Evolutionary conservation across 345 rosid genomes (phyloP), one percentile per base, ranked within the genome.

Genomic region (Eucalyptus cladocalyx): DNA sequence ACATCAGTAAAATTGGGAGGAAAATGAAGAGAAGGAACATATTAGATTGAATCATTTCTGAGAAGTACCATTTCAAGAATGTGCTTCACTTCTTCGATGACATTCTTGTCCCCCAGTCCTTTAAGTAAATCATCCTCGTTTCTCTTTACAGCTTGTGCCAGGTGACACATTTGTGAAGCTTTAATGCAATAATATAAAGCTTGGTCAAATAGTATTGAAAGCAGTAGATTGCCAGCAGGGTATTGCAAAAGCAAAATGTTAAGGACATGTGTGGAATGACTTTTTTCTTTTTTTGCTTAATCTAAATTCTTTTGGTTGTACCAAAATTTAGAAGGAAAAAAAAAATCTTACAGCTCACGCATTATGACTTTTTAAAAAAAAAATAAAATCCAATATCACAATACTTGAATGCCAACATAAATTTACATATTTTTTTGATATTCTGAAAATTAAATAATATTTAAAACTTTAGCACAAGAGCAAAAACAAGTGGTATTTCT

Each of bases 11-110:
- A 5, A 17, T 86, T 12, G 37, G 24, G 56, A 86, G 56, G 53
- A 86, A 86, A 15, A 48, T 45, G 34, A 45, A 30, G 34, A 88
- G 37, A 30, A 69, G 67, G 53, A 37, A 65, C 13, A 43, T 72
- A 32, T 69, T 69, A 18, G 6, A 42, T 7, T 9, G 49, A 62
- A 88, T 43, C 60, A 65, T 47, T 37, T 81, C 69, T 80, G 13
- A 53, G 67, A 85, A 87, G 67, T 93, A 97, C 99, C 98, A 93
- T 92, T 87, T 96, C 98, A 91, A 97, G 96, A 65, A 97, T 90
- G 42, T 89, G 95, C 91, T 96, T 97, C 89, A 98, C 95, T 91
- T 98, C 98, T 90, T 94, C 95, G 69, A 92, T 88, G 88, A 90
- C 86, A 88, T 90, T 90, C 92, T 90, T 95, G 90, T 97, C 98